Conservation (phyloP, 805 yeast genomes). For the Schwanniomyces yamadae region DNA sequence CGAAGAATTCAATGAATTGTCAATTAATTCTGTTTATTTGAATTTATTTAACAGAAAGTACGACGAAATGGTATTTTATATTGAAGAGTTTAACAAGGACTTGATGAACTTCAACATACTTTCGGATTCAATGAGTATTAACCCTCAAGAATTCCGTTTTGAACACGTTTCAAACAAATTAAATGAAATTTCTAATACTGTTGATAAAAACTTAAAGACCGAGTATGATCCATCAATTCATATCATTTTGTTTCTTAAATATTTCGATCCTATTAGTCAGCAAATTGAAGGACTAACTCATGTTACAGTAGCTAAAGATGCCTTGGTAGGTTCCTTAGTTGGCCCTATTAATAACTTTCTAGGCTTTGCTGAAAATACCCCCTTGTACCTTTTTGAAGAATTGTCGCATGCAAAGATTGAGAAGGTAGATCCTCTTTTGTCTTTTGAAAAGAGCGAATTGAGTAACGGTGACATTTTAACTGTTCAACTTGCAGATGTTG, state of each 20-base stretch:
- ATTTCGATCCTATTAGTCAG: slow-evolving; percentile 58
- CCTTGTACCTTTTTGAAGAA: slow-evolving; percentile 57
- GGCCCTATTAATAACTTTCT: slow-evolving; percentile 42
- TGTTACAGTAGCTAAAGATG: slow-evolving; percentile 48
- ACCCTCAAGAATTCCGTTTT: slow-evolving; percentile 25
- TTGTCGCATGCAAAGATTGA: slow-evolving; percentile 54
- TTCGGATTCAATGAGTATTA: slow-evolving; percentile 6
- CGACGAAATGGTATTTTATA: slow-evolving; percentile 56
- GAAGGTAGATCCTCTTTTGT: slow-evolving; percentile 32
- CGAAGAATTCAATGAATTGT: slow-evolving; percentile 26
- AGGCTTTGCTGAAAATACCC: slow-evolving; percentile 32
- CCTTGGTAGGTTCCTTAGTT: slow-evolving; percentile 39
- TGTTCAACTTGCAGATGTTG: slow-evolving; percentile 28
- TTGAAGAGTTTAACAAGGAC: slow-evolving; percentile 57
- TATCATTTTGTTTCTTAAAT: slow-evolving; percentile 53
- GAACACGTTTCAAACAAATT: slow-evolving; percentile 18
- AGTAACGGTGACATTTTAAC: slow-evolving; percentile 67
- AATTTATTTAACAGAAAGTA: slow-evolving; percentile 46
- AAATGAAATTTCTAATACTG: slow-evolving; percentile 9
- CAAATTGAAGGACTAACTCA: slow-evolving; percentile 67
- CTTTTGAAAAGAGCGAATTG: slow-evolving; percentile 58
- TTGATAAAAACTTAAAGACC: slow-evolving; percentile 7
- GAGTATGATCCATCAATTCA: slow-evolving; percentile 16
- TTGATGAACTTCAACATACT: slow-evolving; percentile 29
- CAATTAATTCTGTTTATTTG: slow-evolving; percentile 53